phyloP scores from a whole-genome alignment of 768 basidiomycete genomes.

The Termitomyces sp. region DNA sequence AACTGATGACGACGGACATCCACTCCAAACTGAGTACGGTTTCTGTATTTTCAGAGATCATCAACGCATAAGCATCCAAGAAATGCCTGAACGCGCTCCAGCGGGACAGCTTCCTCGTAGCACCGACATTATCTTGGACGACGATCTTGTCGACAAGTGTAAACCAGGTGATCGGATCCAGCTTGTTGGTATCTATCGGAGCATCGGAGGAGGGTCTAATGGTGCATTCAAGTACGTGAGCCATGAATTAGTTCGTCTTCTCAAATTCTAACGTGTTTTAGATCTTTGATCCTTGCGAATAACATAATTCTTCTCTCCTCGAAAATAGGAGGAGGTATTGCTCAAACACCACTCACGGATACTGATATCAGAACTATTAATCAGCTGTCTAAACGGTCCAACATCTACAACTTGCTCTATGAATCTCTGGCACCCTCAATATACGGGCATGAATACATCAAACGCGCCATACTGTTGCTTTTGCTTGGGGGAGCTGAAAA shows the following conservation, averaged over 20 bases:
- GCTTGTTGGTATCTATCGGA: slow-evolving; percentile 91
- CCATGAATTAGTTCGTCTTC: slow-evolving; percentile 7
- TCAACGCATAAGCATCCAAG: slow-evolving; percentile 96
- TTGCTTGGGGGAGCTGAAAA: slow-evolving; percentile 97
- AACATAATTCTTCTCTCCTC: slow-evolving; percentile 93
- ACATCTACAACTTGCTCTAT: slow-evolving; percentile 85
- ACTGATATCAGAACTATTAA: slow-evolving; percentile 95
- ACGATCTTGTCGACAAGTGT: slow-evolving; percentile 94
- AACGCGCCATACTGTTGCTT: slow-evolving; percentile 86
- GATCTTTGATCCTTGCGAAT: slow-evolving; percentile 90
- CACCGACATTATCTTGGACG: slow-evolving; percentile 93
- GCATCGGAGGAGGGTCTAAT: slow-evolving; percentile 83
- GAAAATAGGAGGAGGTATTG: slow-evolving; percentile 92
- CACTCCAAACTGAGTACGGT: slow-evolving; percentile 89
- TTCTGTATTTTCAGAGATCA: slow-evolving; percentile 91
- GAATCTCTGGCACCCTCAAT: slow-evolving; percentile 97
- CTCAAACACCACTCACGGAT: slow-evolving; percentile 87
- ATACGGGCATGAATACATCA: slow-evolving; percentile 94
- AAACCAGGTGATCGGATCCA: slow-evolving; percentile 98
- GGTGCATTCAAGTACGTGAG: slow-evolving; percentile 87
- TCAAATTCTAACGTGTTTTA: slow-evolving; percentile 24
- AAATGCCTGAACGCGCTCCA: slow-evolving; percentile 98
- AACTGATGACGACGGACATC: slow-evolving; percentile 84
- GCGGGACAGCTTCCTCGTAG: slow-evolving; percentile 95
- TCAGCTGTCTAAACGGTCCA: slow-evolving; percentile 80